Conservation (phyloP, 1,139 yeast species). For the Saccharomycopsis phalli region DNA sequence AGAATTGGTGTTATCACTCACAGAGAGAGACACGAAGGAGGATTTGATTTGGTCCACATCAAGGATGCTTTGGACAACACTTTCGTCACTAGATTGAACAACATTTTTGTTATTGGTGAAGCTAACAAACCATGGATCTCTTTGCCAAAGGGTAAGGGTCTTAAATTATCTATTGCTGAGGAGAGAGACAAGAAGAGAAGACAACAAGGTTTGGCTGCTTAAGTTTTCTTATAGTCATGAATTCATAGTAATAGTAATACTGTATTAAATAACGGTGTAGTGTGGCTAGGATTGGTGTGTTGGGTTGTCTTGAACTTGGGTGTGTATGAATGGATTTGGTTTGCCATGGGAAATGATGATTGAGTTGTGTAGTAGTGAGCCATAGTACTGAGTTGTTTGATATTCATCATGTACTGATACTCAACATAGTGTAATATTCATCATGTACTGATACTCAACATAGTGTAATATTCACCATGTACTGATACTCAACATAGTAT, state of each 20-base stretch:
- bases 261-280: no score
- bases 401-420: no score
- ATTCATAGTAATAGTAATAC: background rate
- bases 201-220: slow-evolving; percentile 36
- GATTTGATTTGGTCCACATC: slow-evolving; percentile 97
- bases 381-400: no score
- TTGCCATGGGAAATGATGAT: no score
- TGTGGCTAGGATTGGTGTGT: no score
- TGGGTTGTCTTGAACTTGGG: no score
- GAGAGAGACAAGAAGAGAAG: slow-evolving; percentile 99
- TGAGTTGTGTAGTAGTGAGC: no score
- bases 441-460: no score
- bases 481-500: no score
- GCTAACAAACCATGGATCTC: slow-evolving; percentile 96
- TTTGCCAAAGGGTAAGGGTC: slow-evolving; percentile 99
- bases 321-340: no score
- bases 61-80: slow-evolving; percentile 96
- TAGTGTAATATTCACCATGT: no score
- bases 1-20: slow-evolving; percentile 97
- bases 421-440: no score
- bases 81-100: slow-evolving; percentile 94
- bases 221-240: slow-evolving; percentile 4
- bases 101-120: slow-evolving; percentile 97
- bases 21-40: slow-evolving; percentile 99
- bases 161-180: slow-evolving; percentile 94